Evolutionary conservation across 305 asterid species (phyloP).

Genomic region (Solanum aculeatissimum): DNA sequence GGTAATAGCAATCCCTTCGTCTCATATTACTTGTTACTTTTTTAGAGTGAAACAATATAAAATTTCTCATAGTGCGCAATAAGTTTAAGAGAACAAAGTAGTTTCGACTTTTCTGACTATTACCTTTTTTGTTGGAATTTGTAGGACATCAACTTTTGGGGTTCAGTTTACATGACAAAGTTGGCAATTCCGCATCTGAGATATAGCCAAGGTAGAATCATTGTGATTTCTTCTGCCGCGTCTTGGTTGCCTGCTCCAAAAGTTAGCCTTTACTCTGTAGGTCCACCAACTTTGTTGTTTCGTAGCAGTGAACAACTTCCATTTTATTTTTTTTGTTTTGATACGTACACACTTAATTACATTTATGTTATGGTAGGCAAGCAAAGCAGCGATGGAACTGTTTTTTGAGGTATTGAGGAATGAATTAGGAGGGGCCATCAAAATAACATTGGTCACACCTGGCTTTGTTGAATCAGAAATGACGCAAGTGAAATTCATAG

Average conservation of each 20-base stretch:
- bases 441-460: constrained; percentile 55
- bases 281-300: not conserved
- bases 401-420: constrained; percentile 70
- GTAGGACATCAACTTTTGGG: constrained; percentile 91
- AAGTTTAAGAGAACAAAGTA: no score
- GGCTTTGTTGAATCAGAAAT: constrained; percentile 59
- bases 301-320: not conserved
- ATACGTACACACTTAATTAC: no score
- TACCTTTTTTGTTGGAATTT: not conserved
- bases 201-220: constrained; percentile 46
- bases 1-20: no score
- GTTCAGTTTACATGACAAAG: constrained; percentile 58
- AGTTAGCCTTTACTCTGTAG: constrained; percentile 53
- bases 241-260: constrained; percentile 72
- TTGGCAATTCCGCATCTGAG: constrained; percentile 54
- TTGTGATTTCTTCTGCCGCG: constrained; percentile 54
- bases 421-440: constrained; percentile 52
- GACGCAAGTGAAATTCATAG: constrained; percentile 42
- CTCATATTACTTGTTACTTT: no score
- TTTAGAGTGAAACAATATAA: no score
- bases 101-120: no score
- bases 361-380: constrained; percentile 33
- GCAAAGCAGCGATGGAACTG: constrained; percentile 63
- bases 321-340: not conserved
- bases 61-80: no score